Base-by-base conservation (phyloP, 345 rosid genomes). In the Turritis glabra region DNA sequence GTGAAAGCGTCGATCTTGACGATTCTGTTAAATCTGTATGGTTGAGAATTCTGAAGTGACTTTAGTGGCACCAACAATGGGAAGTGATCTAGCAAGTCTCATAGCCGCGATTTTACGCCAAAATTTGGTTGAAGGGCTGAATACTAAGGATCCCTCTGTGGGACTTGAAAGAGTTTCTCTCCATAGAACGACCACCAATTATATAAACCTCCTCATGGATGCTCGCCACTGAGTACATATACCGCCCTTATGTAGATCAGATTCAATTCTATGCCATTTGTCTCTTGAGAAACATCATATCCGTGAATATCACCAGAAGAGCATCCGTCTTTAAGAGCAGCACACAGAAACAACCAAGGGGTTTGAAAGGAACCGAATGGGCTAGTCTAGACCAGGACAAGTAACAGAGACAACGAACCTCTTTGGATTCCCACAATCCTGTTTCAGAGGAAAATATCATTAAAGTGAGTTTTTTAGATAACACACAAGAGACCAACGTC, bases 291-390 rank as follows among this genome's bases (percentile, higher is more conserved):
- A 1, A 89, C 86, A 76, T 95, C 99, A 54, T 91, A 71, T 2
- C 89, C 97, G 44, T 90, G 88, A 56, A 95, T 84, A 55, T 91
- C 91, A 23, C 91, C 93, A 41, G 97, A 91, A 72, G 93, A 89
- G 79, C 80, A 89, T 19, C 93, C 85, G 51, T 90, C 94, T 79
- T 84, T 94, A 62, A 88, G 88, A 76, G 89, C 81, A 55, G 92
- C 89, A 68, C 92, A 95, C 62, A 95, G 75, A 87, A 95, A 95
- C 80, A 95, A 47, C 99, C 99, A 95, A 1, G 99, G 99, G 52
- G 57, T 52, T 25, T 8, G n/a, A 52, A 25, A 3, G 32, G 30
- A 25, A 52, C 57, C 2, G 18, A 52, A 25, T 14, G 2, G 10
- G 3, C 27, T 52, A 25, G 10, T 52, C 57, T 52, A 52, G 32